Conservation (phyloP, 2,329 filamentous ascomycete genomes). For the Calonectria fujianensis region DNA sequence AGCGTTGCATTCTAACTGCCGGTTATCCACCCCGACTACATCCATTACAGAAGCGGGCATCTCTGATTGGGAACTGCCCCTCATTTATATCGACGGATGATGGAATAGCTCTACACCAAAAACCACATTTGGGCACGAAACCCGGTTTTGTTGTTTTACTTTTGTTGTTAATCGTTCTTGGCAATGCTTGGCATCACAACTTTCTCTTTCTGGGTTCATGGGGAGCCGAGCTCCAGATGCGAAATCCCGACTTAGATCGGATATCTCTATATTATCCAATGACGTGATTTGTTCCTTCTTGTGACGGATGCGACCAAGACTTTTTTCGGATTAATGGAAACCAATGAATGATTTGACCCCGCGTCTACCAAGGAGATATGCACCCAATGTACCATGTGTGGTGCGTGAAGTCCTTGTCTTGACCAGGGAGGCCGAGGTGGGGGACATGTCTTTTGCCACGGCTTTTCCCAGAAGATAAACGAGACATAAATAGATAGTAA, state of each 20-base stretch:
- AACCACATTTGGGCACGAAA: conserved; percentile 4
- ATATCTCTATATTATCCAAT: neutral
- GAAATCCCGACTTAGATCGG: neutral
- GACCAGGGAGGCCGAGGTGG: neutral
- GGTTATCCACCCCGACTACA: conserved; percentile 29
- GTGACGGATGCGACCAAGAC: neutral
- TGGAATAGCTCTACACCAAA: neutral
- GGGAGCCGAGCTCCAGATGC: neutral
- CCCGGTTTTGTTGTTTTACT: neutral
- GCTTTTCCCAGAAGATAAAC: too few relatives aligned
- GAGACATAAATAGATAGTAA: conserved; percentile 8
- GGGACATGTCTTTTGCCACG: neutral
- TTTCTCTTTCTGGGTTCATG: neutral
- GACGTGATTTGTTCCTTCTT: neutral
- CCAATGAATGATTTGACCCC: neutral
- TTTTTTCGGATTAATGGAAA: neutral
- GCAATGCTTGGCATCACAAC: neutral
- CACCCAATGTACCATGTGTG: neutral
- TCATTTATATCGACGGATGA: conserved; percentile 7
- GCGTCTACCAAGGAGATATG: neutral
- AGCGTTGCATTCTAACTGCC: conserved; percentile 32
- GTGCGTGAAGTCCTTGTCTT: neutral
- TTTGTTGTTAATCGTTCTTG: neutral
- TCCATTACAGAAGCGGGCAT: conserved; percentile 1
- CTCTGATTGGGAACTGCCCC: conserved; percentile 29